Base-by-base conservation (phyloP, 148 eudicot species). In the Vaccinium darrowii region DNA sequence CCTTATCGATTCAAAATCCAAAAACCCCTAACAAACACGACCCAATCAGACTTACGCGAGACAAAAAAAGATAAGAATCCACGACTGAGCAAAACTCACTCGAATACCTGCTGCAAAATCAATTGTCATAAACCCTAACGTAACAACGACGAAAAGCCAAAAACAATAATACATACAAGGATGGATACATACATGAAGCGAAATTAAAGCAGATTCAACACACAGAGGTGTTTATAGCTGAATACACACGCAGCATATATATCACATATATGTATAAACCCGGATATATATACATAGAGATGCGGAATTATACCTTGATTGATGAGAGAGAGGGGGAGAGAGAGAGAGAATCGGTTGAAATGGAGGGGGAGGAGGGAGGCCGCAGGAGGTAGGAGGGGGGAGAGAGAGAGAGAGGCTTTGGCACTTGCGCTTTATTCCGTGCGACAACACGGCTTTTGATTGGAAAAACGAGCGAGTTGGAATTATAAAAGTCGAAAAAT, bases 291-390 rank as follows among this genome's bases (percentile, higher is more conserved):
- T 12, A 78, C 27, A 25, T 25, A 53, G 7, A n/a, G 11, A 52
- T 52, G 53, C 27, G 36, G 73, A 62, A 62, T 27, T 67, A 56
- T 53, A 54, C 65, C 82, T 56, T 79, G 67, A 79, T 27, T 43
- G 47, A 43, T 43, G 72, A 65, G 72, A 23, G 33, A 63, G 62
- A 50, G 52, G 47, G n/a, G 52, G 72, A 65, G 72, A 65, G 33
- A 76, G 23, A 78, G 60, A 25, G 51, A 73, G 23, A 73, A 39
- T 36, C 77, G 51, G 39, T 73, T 16, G 77, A 73, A 36, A 16
- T 16, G 77, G 77, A 16, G 9, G 11, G 77, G 49, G 3, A 14
- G 36, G 77, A 36, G 12, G 50, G 74, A 12, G 39, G 39, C 43
- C 8, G 43, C 0, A 39, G n/a, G 77, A 73, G 50, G 50, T 19